A percentile compares a stretch with the other conserved stretches of the same genome.
phyloP scores from a whole-genome alignment of 129 eudicot genomes.

The Helichrysum umbraculigerum region DNA sequence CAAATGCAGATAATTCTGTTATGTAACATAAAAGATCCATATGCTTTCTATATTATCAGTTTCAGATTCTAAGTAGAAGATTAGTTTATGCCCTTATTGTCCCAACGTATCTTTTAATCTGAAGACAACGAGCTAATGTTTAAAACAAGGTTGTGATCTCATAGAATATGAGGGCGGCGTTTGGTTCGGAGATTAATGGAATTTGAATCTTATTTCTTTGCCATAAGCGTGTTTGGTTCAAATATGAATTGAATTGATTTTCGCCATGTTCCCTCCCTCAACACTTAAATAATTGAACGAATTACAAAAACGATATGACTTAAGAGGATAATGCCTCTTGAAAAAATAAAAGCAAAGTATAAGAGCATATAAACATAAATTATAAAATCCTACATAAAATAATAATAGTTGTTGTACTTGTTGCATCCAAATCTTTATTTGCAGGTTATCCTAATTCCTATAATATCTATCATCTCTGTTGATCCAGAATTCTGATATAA shows the following conservation, averaged over 20 bases:
- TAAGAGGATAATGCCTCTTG: background rate
- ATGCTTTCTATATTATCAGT: background rate
- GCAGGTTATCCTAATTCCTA: background rate
- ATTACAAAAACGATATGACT: background rate
- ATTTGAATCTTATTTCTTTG: no score
- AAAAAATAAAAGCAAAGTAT: background rate
- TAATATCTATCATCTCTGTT: background rate
- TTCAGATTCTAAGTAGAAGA: background rate
- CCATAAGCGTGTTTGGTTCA: no score
- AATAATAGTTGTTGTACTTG: background rate
- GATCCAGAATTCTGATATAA: background rate
- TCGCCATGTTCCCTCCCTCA: no score
- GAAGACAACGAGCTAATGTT: background rate
- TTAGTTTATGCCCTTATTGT: background rate
- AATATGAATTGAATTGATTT: no score
- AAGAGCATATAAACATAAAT: background rate
- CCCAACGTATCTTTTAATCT: background rate
- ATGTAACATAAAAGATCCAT: background rate
- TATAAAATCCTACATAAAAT: background rate
- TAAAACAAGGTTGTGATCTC: background rate
- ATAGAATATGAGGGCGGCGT: background rate
- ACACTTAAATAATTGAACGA: background rate
- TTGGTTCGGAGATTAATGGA: no score
- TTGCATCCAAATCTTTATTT: background rate
- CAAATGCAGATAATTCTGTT: background rate